Percentiles rank a stretch among this genome's conserved stretches.
These are phyloP conservation scores for Hypoxylon rubiginosum DNA, from an alignment of 2,329 filamentous ascomycete species.

Conservation along the genomic window DNA sequence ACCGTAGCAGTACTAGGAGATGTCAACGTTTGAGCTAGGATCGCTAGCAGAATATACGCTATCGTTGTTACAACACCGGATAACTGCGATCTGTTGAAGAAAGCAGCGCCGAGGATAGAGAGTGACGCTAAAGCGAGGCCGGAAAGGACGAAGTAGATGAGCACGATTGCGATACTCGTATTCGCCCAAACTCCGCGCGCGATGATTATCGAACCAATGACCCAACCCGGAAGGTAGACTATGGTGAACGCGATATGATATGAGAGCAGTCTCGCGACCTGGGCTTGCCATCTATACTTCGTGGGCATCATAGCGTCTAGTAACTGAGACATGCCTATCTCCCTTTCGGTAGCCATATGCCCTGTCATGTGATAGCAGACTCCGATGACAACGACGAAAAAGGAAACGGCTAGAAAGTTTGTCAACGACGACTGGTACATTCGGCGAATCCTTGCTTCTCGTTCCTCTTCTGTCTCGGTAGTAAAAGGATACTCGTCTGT, in stretches of 20 bases:
- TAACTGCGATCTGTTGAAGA: slow-evolving; percentile 90
- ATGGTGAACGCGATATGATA: slow-evolving; percentile 85
- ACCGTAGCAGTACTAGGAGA: slow-evolving; percentile 74
- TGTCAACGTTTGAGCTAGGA: slow-evolving; percentile 82
- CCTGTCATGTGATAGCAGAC: slow-evolving; percentile 90
- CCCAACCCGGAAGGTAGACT: slow-evolving; percentile 86
- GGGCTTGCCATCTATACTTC: slow-evolving; percentile 78
- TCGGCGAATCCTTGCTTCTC: slow-evolving; percentile 73
- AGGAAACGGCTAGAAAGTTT: slow-evolving; percentile 81
- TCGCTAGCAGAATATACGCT: slow-evolving; percentile 78
- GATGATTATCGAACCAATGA: slow-evolving; percentile 78
- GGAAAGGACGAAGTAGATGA: slow-evolving; percentile 81
- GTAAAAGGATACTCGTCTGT: slow-evolving; percentile 84
- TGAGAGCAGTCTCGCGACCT: slow-evolving; percentile 81
- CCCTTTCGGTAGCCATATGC: slow-evolving; percentile 86
- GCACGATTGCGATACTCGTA: slow-evolving; percentile 74
- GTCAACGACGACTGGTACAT: slow-evolving; percentile 81
- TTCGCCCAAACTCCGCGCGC: slow-evolving; percentile 73
- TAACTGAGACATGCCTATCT: slow-evolving; percentile 87
- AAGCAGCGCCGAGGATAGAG: slow-evolving; percentile 82
- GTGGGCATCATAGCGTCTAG: slow-evolving; percentile 94
- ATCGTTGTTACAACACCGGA: slow-evolving; percentile 86
- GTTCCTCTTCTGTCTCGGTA: slow-evolving; percentile 75
- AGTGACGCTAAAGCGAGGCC: slow-evolving; percentile 84
- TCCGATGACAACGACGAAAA: slow-evolving; percentile 83